Base-by-base conservation (phyloP, 2,329 filamentous ascomycete genomes). In the Cryphonectria naterciae region DNA sequence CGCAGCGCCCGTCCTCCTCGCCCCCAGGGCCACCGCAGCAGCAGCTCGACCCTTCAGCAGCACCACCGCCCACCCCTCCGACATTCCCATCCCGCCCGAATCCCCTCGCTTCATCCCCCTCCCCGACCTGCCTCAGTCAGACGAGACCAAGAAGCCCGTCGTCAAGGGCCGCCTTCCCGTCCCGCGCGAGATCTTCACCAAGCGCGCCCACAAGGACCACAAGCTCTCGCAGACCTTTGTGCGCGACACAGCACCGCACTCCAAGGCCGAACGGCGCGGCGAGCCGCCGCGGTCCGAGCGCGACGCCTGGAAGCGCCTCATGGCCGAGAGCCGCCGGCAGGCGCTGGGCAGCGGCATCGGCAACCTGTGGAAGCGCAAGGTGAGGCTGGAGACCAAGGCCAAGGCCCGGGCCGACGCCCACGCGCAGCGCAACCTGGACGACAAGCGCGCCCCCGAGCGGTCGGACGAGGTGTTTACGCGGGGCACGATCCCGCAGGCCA, bases 71-170 rank as follows among this genome's bases (percentile, higher is more conserved):
- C 67, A 74, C 79, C 63, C 80, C 81, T 74, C 70, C 82, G 68
- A 73, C 32, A 69, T 87, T 87, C 77, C 82, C 83, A 73, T 95
- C 74, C 91, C 92, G 25, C 95, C 96, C 65, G 93, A 98, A 79
- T 97, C 94, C 49, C 95, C 96, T 63, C 88, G 88, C 74, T 98
- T 92, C 84, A 92, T 98, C 82, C 90, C 93, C 75, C 85, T 98
- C 69, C 95, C 95, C 64, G 86, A 86, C 75, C 88, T 92, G 65
- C 87, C 89, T n/a, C 94, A 97, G 79, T 89, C 91, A 66, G 86
- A 88, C 43, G 84, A 87, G 75, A 79, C 79, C 19, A 82, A 80
- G 72, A 81, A 77, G 2, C 77, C 80, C 1, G 80, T 81, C 13
- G 80, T 94, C 46, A 94, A 94, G 79, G 96, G 96, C 75, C 89